Evolutionary conservation across 352 stramenopile genomes (phyloP), one percentile per base, ranked within the genome.

Genomic region (Phytophthora rubi): DNA sequence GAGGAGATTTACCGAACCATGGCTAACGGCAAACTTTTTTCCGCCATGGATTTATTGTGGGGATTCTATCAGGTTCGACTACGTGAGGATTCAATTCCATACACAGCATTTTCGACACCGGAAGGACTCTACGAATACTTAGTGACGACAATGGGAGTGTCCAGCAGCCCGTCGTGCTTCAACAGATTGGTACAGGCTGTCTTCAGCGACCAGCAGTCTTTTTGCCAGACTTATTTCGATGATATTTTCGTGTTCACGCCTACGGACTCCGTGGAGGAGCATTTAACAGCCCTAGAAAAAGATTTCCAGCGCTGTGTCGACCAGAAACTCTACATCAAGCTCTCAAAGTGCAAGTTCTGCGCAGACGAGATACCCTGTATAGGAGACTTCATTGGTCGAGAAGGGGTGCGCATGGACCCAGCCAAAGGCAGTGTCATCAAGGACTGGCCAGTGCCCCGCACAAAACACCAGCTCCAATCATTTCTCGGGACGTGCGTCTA

Each of bases 291-390:
- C 2, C n/a, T 51, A 3, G 44, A 51, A 7, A 12, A 51, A 5
- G 44, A 5, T 51, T 51, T 51, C n/a, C 44, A 51, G 44, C n/a
- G n/a, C 16, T 51, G 44, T 51, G 44, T 51, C n/a, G 44, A 51
- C 4, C 44, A 51, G 6, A 28, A 51, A 3, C 44, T 51, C 44
- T 51, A 51, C 44, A 51, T 51, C 44, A 51, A 51, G 44, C n/a
- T 51, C 4, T 51, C 44, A 0, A 51, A 51, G 44, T 51, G 44
- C n/a, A 51, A 3, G n/a, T 26, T 51, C n/a, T 51, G 44, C n/a
- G 44, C 44, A 28, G 5, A 3, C 4, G 44, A 51, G n/a, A 51
- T 51, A 23, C 44, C 44, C 0, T 51, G 44, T 26, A n/a, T 51
- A 4, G n/a, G 44, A 3, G 44, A 51, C n/a, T 51, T 51, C n/a